These are phyloP conservation scores for Fusarium sp. DNA, from an alignment of 2,329 filamentous ascomycete species.

Conservation along the genomic window DNA sequence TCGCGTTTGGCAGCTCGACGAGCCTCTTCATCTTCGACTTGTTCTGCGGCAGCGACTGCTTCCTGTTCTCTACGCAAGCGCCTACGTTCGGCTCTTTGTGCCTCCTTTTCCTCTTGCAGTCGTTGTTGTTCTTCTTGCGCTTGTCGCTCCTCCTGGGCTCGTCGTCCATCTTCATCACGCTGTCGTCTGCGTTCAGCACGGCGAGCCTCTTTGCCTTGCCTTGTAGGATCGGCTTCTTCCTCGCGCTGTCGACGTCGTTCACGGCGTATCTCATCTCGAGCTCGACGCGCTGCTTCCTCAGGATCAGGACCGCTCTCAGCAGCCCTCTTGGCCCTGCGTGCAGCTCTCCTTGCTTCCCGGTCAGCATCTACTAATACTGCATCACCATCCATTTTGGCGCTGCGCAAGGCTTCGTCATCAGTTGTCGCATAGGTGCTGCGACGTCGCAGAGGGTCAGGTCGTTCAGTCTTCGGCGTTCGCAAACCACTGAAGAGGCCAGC, in stretches of 20 bases:
- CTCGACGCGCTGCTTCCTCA: conserved; percentile 66
- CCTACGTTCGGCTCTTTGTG: conserved; percentile 61
- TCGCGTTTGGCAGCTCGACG: conserved; percentile 59
- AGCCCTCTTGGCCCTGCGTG: conserved; percentile 68
- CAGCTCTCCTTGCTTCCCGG: conserved; percentile 69
- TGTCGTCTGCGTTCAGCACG: conserved; percentile 62
- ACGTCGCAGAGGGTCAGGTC: conserved; percentile 53
- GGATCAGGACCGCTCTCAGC: conserved; percentile 58
- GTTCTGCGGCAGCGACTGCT: conserved; percentile 55
- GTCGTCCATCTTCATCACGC: conserved; percentile 40
- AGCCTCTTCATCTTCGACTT: conserved; percentile 57
- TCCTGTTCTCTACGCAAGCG: conserved; percentile 61
- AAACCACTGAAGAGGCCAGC: conserved; percentile 72
- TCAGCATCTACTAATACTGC: conserved; percentile 63
- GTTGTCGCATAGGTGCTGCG: conserved; percentile 61
- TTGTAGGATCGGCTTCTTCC: conserved; percentile 61
- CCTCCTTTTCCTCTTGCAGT: conserved; percentile 64
- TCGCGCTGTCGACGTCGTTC: conserved; percentile 64
- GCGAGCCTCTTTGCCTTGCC: conserved; percentile 60
- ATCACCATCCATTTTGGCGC: conserved; percentile 61
- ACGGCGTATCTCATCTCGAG: conserved; percentile 66
- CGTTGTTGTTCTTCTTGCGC: conserved; percentile 60
- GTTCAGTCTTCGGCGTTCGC: conserved; percentile 58
- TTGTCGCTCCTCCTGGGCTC: conserved; percentile 60
- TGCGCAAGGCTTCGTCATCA: conserved; percentile 60